Evolutionary conservation across 1,139 yeast genomes (phyloP).

Genomic region (Kodamaea derodonti): DNA sequence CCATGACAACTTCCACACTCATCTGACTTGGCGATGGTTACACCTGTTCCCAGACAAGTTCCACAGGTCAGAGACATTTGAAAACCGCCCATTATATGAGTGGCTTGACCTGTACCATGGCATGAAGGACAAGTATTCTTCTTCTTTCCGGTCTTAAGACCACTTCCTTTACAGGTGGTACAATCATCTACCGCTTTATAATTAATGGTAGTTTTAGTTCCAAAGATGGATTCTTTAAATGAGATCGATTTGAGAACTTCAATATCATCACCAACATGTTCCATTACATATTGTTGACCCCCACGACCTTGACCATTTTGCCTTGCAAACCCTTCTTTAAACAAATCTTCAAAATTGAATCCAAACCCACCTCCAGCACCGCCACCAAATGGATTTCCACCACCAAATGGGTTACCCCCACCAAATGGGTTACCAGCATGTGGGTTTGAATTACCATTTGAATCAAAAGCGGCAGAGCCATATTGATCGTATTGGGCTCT

Average conservation of each 20-base stretch:
- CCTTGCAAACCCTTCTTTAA: conserved; percentile 69
- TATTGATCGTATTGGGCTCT: conserved; percentile 87
- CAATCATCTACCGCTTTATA: conserved; percentile 79
- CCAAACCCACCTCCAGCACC: conserved; percentile 37
- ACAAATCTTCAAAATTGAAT: conserved; percentile 81
- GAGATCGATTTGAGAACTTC: conserved; percentile 73
- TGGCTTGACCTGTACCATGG: conserved; percentile 90
- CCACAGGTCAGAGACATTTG: conserved; percentile 95
- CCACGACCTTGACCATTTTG: conserved; percentile 36
- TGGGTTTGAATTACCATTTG: conserved; percentile 57
- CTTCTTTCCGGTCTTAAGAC: conserved; percentile 72
- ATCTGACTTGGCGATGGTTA: conserved; percentile 61
- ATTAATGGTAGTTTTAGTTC: conserved; percentile 62
- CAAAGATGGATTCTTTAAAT: conserved; percentile 86
- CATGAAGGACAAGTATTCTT: conserved; percentile 82
- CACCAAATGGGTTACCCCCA: conserved; percentile 39
- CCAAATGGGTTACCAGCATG: conserved; percentile 48
- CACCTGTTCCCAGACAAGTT: conserved; percentile 87
- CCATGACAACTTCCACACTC: conserved; percentile 83
- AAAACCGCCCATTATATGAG: conserved; percentile 89
- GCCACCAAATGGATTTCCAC: conserved; percentile 27
- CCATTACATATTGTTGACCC: conserved; percentile 48
- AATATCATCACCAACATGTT: conserved; percentile 85
- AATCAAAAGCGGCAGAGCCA: conserved; percentile 83
- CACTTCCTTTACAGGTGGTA: conserved; percentile 76